Percentiles rank a stretch among this genome's conserved stretches.
Conservation (phyloP, 2,329 filamentous ascomycete genomes). For the Aspergillus sclerotialis region DNA sequence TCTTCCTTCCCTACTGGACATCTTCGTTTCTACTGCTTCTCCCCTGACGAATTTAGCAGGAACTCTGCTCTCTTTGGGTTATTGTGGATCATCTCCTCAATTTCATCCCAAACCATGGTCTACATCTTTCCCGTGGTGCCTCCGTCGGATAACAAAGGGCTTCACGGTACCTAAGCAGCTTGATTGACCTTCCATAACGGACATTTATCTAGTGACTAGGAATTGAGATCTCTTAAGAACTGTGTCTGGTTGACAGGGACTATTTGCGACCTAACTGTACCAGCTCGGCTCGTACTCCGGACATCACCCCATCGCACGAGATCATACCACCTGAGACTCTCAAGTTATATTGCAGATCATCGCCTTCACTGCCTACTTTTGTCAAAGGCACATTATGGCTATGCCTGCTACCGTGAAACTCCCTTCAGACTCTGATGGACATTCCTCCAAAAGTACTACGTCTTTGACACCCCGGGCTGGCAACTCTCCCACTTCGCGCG, state of each 20-base stretch:
- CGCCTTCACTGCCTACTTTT: too few species aligned
- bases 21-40: not conserved
- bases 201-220: too few species aligned
- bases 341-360: too few species aligned
- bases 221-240: too few species aligned
- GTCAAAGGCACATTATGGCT: conserved; percentile 4
- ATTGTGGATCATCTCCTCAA: not conserved
- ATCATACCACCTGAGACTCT: too few species aligned
- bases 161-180: conserved; percentile 20
- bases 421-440: conserved; percentile 3
- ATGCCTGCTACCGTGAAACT: conserved; percentile 5
- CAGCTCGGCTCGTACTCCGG: too few species aligned
- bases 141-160: conserved; percentile 19
- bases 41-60: not conserved
- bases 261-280: too few species aligned
- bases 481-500: conserved; percentile 13
- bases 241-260: too few species aligned
- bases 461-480: not conserved
- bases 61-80: not conserved
- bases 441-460: too few species aligned
- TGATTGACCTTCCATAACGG: conserved; percentile 3
- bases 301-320: too few species aligned
- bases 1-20: too few species aligned
- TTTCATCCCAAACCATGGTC: conserved; percentile 16
- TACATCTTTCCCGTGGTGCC: conserved; percentile 14